These are phyloP conservation scores for Huntiella omanensis DNA, from an alignment of 2,329 filamentous ascomycete species.

Conservation along the genomic window DNA sequence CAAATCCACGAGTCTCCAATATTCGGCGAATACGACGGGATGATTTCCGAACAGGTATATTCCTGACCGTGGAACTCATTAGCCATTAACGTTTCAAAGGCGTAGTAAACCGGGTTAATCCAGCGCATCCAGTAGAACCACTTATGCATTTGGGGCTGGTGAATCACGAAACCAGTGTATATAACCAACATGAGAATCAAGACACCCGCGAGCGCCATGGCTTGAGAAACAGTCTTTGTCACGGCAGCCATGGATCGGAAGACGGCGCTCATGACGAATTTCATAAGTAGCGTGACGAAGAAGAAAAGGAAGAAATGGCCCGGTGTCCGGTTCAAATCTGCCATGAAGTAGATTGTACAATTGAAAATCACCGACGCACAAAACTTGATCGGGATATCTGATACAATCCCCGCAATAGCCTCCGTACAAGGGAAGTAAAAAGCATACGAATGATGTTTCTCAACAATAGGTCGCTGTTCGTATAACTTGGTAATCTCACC, in stretches of 20 bases:
- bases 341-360: slow-evolving; percentile 38
- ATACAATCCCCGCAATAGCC: slow-evolving; percentile 32
- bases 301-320: slow-evolving; percentile 61
- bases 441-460: slow-evolving; percentile 29
- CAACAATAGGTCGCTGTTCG: slow-evolving; percentile 27
- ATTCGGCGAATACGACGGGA: slow-evolving; percentile 27
- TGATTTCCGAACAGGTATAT: slow-evolving; percentile 34
- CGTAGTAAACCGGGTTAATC: slow-evolving; percentile 55
- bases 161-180: slow-evolving; percentile 38
- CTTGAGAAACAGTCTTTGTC: slow-evolving; percentile 45
- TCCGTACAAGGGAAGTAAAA: slow-evolving; percentile 34
- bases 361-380: slow-evolving; percentile 31
- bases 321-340: slow-evolving; percentile 34
- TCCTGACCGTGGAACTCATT: slow-evolving; percentile 46
- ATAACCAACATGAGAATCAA: slow-evolving; percentile 41
- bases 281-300: slow-evolving; percentile 47
- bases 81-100: slow-evolving; percentile 51
- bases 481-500: slow-evolving; percentile 31
- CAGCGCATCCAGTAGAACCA: slow-evolving; percentile 65
- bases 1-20: slow-evolving; percentile 32
- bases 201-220: slow-evolving; percentile 32
- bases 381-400: slow-evolving; percentile 41
- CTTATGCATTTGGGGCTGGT: slow-evolving; percentile 39
- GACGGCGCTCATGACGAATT: slow-evolving; percentile 55
- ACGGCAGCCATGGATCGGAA: slow-evolving; percentile 57